Base-by-base conservation (phyloP, 2,329 filamentous ascomycete species). In the Pseudocercospora fuligena region DNA sequence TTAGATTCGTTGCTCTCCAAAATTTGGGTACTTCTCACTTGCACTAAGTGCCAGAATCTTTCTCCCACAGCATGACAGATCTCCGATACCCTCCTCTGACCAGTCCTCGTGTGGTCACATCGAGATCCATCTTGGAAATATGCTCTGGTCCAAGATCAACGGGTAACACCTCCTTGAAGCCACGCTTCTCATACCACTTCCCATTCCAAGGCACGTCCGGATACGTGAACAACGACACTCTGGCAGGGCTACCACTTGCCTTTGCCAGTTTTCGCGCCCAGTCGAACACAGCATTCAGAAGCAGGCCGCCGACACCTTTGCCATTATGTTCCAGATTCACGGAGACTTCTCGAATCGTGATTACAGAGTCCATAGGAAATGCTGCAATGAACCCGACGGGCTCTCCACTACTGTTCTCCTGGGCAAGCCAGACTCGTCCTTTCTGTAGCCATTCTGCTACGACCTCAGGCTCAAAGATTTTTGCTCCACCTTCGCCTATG, bases 171-270 rank as follows among this genome's bases (percentile, higher is more conserved):
- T 66, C 66, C 27, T n/a, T 49, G 43, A 70, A 70, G 2, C 68
- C 68, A 16, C 57, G 47, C 53, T 53, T 66, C 14, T 31, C 27
- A 60, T 69, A 70, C 68, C 68, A 70, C 40, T 66, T 66, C 21
- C 66, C 68, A 47, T 68, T 70, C 66, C 68, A 70, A 11, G 66
- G 64, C 14, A 70, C 66, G 29, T 70, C 64, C 12, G 58, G 43
- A 56, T 70, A 69, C n/a, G 66, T 66, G 12, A 62, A 69, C 40
- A 69, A 58, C 16, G 61, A 63, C 1, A 66, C 64, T 49, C 54
- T 59, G 12, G 61, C 66, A n/a, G 49, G 25, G 9, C 49, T 21
- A 14, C 47, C 59, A 19, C 14, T 47, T 5, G 58, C 27, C 27
- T 56, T 40, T 19, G 57, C 47, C 33, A 27, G 33, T 19, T 65